Base-by-base conservation (phyloP, 768 basidiomycete genomes). In the Atractiella rhizophila region DNA sequence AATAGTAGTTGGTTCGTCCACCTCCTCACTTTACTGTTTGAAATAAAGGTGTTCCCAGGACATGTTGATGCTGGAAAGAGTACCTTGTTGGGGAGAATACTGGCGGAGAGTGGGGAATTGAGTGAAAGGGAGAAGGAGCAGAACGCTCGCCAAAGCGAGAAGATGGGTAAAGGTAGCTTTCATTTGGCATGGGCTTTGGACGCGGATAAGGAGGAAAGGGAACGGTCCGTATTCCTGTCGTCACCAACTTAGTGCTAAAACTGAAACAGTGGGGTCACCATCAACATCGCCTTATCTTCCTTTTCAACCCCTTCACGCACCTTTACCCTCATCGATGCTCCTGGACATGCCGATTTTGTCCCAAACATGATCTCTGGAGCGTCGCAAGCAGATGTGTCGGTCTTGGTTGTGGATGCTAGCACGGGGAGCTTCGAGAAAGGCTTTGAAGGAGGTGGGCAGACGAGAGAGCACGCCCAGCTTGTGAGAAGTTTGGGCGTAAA, bases 291-390 rank as follows among this genome's bases (percentile, higher is more conserved):
- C 2, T 65, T 74, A 39, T 73, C 51, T 48, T 51, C 48, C 0
- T 54, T 32, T 63, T 82, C 66, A 5, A 94, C 85, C 0, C 62
- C 70, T 0, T 67, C 74, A 48, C 68, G 77, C 37, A 68, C 72
- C 47, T 73, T 96, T 49, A 91, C 83, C 2, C 70, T 98, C n/a
- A 68, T 98, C 24, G 91, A 98, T 52, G 88, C 88, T 0, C 91
- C 91, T 0, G 91, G 91, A 0, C 91, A 98, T 59, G 76, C 74
- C 49, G 91, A 98, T 54, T 96, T 96, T 52, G 77, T 98, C 47
- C 91, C 91, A 1, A 96, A 96, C 56, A 96, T 96, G 88, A 98
- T 98, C 39, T 94, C 86, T 0, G 91, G 91, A 1, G 88, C 91
- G 6, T 74, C 86, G 2, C 91, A 94, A 59, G 91, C 88, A 0